A percentile compares a stretch with the other conserved stretches of the same genome.
Conservation (phyloP, 2,329 filamentous ascomycete genomes). For the Onygenales sp. region DNA sequence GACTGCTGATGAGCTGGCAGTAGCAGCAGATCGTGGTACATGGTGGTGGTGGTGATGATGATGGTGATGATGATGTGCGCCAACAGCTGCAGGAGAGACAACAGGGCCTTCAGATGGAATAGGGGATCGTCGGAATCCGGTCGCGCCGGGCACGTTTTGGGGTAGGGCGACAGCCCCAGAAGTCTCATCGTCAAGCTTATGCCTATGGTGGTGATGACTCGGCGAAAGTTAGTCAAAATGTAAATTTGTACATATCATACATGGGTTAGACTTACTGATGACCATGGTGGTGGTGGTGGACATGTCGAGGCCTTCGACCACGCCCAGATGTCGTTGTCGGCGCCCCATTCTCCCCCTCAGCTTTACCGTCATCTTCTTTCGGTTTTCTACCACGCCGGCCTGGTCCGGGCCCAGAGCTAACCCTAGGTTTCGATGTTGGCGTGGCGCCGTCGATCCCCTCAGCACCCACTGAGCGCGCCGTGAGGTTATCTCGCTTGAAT, state of each 20-base stretch:
- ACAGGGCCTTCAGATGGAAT: constrained; percentile 18
- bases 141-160: neutral
- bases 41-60: constrained; percentile 37
- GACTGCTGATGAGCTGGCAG: constrained; percentile 14
- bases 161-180: constrained; percentile 13
- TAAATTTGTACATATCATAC: neutral
- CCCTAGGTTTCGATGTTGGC: constrained; percentile 20
- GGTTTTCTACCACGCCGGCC: constrained; percentile 56
- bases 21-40: constrained; percentile 17
- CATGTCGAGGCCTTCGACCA: constrained; percentile 47
- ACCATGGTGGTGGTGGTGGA: constrained; percentile 54
- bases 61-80: constrained; percentile 34
- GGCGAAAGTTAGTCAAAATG: constrained; percentile 1
- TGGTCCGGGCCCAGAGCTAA: constrained; percentile 32
- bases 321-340: constrained; percentile 54
- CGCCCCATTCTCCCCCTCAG: constrained; percentile 57
- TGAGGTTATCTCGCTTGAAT: constrained; percentile 40
- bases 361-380: constrained; percentile 63
- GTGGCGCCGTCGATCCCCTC: constrained; percentile 30
- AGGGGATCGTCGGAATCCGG: constrained; percentile 16
- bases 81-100: constrained; percentile 8
- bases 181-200: constrained; percentile 43
- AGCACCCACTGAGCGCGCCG: constrained; percentile 35
- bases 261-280: constrained; percentile 39
- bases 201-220: constrained; percentile 46